A percentile compares a stretch with the other conserved stretches of the same genome.
Evolutionary conservation across 2,329 filamentous ascomycete genomes (phyloP).

Genomic region (Corinectria fuckeliana): DNA sequence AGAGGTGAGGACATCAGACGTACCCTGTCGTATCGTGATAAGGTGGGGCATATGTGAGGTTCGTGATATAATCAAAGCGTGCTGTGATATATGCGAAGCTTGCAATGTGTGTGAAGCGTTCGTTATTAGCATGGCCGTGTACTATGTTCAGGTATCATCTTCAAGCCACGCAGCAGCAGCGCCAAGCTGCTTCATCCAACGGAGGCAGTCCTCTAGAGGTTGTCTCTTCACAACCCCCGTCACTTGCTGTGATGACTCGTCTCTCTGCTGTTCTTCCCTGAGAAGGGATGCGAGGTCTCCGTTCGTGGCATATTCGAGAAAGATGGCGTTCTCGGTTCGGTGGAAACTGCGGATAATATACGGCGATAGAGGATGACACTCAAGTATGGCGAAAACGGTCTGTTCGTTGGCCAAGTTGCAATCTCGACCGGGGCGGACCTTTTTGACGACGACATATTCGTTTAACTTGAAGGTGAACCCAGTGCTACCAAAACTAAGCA

Average conservation of each 20-base stretch:
- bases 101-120: too few species aligned
- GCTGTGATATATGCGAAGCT: too few species aligned
- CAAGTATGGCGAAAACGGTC: slow-evolving; percentile 12
- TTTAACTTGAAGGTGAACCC: slow-evolving; percentile 18
- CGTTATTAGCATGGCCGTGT: too few species aligned
- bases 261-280: slow-evolving; percentile 3
- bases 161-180: slow-evolving; percentile 21
- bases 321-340: slow-evolving; percentile 10
- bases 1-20: too few species aligned
- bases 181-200: slow-evolving; percentile 20
- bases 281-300: slow-evolving; percentile 9
- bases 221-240: slow-evolving; percentile 8
- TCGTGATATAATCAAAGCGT: too few species aligned
- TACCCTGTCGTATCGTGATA: too few species aligned
- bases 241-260: slow-evolving; percentile 9
- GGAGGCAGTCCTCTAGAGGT: not conserved
- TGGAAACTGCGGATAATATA: slow-evolving; percentile 19
- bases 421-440: slow-evolving; percentile 6
- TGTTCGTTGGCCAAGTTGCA: slow-evolving; percentile 6
- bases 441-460: slow-evolving; percentile 19
- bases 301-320: slow-evolving; percentile 13
- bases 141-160: too few species aligned
- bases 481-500: slow-evolving; percentile 20
- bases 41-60: too few species aligned
- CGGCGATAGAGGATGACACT: slow-evolving; percentile 15